Percentiles rank a stretch among this genome's conserved stretches.
Evolutionary conservation across 768 basidiomycete species (phyloP).

Genomic region (Auriscalpium vulgare): DNA sequence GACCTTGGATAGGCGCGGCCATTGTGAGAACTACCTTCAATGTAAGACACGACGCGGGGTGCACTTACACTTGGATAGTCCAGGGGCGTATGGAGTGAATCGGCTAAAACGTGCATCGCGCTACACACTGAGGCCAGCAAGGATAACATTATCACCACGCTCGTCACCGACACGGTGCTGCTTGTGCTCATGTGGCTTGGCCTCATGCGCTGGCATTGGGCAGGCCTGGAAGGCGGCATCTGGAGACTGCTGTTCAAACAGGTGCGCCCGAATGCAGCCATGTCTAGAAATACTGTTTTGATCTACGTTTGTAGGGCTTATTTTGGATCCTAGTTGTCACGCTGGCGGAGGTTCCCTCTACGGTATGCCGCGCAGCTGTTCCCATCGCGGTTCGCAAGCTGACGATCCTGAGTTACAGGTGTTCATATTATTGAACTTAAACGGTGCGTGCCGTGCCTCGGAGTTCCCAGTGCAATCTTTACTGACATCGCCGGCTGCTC

Average conservation of each 20-base stretch:
- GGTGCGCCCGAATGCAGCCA: background rate
- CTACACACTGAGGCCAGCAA: background rate
- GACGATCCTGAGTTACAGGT: background rate
- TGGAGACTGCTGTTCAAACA: constrained; percentile 11
- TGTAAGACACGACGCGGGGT: background rate
- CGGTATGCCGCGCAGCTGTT: background rate
- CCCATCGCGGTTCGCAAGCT: background rate
- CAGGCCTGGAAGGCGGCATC: constrained; percentile 5
- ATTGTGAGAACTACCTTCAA: background rate
- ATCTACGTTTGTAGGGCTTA: constrained; percentile 1
- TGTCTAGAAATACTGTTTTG: background rate
- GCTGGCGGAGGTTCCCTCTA: constrained; percentile 7
- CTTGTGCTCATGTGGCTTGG: constrained; percentile 7
- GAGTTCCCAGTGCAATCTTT: background rate
- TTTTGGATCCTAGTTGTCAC: constrained; percentile 10
- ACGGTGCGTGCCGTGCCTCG: background rate
- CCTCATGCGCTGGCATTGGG: constrained; percentile 6
- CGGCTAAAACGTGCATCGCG: background rate
- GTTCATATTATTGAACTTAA: constrained; percentile 6
- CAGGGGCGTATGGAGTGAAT: background rate
- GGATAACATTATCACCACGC: constrained; percentile 2
- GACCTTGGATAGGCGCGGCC: background rate
- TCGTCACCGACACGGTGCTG: constrained; percentile 2
- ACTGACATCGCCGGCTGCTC: background rate
- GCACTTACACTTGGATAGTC: background rate